phyloP scores from a whole-genome alignment of 2,329 filamentous ascomycete species.

The Cadophora gregata region DNA sequence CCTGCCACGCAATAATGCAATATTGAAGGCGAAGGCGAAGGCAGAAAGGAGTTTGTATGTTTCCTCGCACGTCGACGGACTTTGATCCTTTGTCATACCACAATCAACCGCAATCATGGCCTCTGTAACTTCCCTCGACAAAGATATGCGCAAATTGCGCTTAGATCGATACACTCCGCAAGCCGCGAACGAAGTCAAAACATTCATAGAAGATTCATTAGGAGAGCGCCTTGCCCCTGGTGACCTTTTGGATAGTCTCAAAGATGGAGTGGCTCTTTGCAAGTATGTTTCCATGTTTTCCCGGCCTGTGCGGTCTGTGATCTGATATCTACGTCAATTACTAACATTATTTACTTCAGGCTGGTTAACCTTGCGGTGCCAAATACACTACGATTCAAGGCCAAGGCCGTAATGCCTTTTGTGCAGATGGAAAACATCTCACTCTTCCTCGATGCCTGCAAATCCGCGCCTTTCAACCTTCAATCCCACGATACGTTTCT shows the following conservation, averaged over 20 bases:
- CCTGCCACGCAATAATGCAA: constrained; percentile 22
- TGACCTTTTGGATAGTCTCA: constrained; percentile 85
- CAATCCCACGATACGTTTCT: constrained; percentile 95
- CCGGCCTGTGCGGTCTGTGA: background rate
- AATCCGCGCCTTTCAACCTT: constrained; percentile 82
- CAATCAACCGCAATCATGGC: constrained; percentile 67
- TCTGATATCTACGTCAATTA: constrained; percentile 10
- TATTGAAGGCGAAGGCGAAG: constrained; percentile 11
- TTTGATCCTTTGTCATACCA: constrained; percentile 20
- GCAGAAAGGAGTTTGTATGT: background rate
- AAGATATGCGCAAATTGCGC: constrained; percentile 92
- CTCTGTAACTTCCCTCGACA: constrained; percentile 90
- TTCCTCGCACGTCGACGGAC: background rate
- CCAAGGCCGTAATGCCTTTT: constrained; percentile 87
- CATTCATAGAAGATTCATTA: constrained; percentile 85
- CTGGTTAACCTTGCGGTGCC: constrained; percentile 82
- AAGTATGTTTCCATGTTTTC: constrained; percentile 63
- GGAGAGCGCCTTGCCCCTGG: constrained; percentile 73
- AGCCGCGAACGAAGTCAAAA: constrained; percentile 82
- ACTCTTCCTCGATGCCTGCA: constrained; percentile 89
- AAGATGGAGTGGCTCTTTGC: constrained; percentile 92
- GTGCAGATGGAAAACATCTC: constrained; percentile 99
- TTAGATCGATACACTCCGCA: constrained; percentile 91
- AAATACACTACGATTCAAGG: constrained; percentile 85
- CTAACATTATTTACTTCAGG: constrained; percentile 46